phyloP scores from a whole-genome alignment of 2,329 filamentous ascomycete genomes.

The Pochonia chlamydosporia region DNA sequence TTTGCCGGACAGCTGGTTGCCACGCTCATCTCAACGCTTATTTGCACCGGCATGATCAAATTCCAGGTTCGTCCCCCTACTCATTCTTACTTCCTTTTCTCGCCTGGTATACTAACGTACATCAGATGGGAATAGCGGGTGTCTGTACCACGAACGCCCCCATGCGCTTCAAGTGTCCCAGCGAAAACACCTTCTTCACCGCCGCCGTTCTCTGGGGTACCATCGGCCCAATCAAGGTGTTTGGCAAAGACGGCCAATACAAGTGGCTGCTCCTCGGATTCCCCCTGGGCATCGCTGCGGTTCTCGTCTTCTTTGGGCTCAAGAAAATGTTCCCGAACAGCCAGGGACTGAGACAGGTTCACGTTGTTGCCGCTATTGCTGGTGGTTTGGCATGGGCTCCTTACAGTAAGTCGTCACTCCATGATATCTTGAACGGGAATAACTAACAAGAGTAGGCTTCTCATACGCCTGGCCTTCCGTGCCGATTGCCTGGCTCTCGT shows the following conservation, averaged over 20 bases:
- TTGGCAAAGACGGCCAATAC: conserved; percentile 29
- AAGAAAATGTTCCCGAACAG: conserved; percentile 26
- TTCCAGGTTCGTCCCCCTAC: conserved; percentile 23
- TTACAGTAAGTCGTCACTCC: conserved; percentile 33
- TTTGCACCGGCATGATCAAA: conserved; percentile 28
- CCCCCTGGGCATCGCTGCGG: conserved; percentile 29
- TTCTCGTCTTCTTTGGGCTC: conserved; percentile 29
- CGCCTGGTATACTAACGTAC: not conserved
- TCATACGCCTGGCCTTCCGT: conserved; percentile 41
- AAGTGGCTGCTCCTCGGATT: conserved; percentile 34
- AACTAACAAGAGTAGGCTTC: conserved; percentile 16
- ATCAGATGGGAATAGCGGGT: conserved; percentile 23
- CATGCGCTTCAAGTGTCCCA: conserved; percentile 31
- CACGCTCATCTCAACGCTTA: conserved; percentile 26
- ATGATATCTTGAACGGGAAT: too few species aligned
- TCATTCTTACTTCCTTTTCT: not conserved
- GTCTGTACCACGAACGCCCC: conserved; percentile 32
- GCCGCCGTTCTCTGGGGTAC: conserved; percentile 36
- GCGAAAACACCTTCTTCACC: conserved; percentile 32
- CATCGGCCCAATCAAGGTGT: conserved; percentile 31
- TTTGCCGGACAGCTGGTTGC: conserved; percentile 30
- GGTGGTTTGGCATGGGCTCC: conserved; percentile 35
- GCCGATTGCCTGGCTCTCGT: conserved; percentile 40
- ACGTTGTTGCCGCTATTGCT: conserved; percentile 35
- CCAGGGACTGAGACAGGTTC: conserved; percentile 30